Evolutionary conservation across 176 grass and related monocot genomes (phyloP), one percentile per base, ranked within the genome.

Genomic region (Oryza punctata): DNA sequence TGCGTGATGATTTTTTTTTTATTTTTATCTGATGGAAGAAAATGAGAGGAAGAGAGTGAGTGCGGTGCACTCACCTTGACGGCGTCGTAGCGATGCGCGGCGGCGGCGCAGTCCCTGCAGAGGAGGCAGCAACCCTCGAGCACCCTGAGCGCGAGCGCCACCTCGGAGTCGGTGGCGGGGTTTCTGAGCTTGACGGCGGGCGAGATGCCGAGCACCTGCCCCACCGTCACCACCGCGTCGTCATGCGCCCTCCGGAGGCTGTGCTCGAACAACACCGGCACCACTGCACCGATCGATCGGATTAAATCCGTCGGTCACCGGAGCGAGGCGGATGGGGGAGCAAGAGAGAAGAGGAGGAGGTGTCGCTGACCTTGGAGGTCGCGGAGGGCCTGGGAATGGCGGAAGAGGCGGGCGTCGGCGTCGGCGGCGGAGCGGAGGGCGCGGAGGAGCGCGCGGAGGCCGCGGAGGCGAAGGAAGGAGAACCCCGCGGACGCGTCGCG

Each of bases 41-140:
- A 13, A 63, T 8, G 27, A 8, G 30, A 14, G 43, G 18, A 49
- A 7, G 66, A 14, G 63, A 21, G 12, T 78, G 63, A 21, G 12
- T 78, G 18, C 4, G 26, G 63, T n/a, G 12, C 84, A 89, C 33
- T 35, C 33, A 38, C 91, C 87, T 90, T 93, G 80, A 93, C 72
- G n/a, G 91, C 84, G 65, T 87, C 30, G 76, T 90, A 68, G 7
- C 87, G 87, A 28, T 93, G 88, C 38, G 84, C 91, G 4, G 72
- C 41, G 16, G 81, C 85, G 50, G 81, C 77, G 43, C 88, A 93
- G 70, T 69, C 71, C n/a, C 41, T 79, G 84, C 66, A 87, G 69
- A 93, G 88, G 28, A 90, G 88, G 84, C 91, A 93, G 70, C 84
- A 93, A 2, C 84, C 91, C 69, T 93, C 77, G 32, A 90, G 79